A percentile compares a stretch with the other conserved stretches of the same genome.
These are phyloP conservation scores for Steccherinum ochraceum DNA, from an alignment of 768 basidiomycete genomes.

Conservation along the genomic window DNA sequence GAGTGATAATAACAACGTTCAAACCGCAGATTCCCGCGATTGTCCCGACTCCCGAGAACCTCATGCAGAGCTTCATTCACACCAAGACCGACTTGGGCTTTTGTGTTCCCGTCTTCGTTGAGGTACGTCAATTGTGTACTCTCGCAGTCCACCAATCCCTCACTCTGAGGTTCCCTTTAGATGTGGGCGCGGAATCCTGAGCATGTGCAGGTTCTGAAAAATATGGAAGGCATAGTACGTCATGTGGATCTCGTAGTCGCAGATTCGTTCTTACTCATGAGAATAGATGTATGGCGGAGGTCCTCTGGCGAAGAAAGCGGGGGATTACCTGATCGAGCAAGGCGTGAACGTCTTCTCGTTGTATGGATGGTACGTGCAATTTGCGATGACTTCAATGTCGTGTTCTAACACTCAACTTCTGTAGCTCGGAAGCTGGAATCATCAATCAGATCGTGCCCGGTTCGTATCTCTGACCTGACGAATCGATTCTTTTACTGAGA, in stretches of 20 bases:
- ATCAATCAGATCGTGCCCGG: conserved; percentile 6
- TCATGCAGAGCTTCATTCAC: conserved; percentile 15
- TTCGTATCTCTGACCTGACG: neutral
- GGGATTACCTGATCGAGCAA: conserved; percentile 8
- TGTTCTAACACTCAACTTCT: neutral
- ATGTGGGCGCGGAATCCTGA: conserved; percentile 21
- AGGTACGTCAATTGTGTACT: conserved; percentile 15
- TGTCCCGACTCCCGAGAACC: conserved; percentile 19
- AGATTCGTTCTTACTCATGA: neutral
- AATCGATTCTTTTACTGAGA: too few species aligned
- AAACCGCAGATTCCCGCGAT: conserved; percentile 20
- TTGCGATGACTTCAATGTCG: neutral
- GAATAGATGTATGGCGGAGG: conserved; percentile 14
- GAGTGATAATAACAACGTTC: conserved; percentile 19
- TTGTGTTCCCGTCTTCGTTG: conserved; percentile 24
- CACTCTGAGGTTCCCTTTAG: conserved; percentile 8
- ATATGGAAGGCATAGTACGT: conserved; percentile 10
- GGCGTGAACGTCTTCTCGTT: conserved; percentile 7
- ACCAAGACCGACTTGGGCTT: conserved; percentile 21
- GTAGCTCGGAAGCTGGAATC: conserved; percentile 9
- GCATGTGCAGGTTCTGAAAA: conserved; percentile 12
- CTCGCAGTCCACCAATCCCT: neutral
- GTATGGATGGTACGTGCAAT: conserved; percentile 10
- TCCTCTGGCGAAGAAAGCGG: conserved; percentile 9
- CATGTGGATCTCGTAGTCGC: neutral